A percentile compares a stretch with the other conserved stretches of the same genome.
phyloP scores from a whole-genome alignment of 169 alveolate species.

The Amoebophrya sp. region DNA sequence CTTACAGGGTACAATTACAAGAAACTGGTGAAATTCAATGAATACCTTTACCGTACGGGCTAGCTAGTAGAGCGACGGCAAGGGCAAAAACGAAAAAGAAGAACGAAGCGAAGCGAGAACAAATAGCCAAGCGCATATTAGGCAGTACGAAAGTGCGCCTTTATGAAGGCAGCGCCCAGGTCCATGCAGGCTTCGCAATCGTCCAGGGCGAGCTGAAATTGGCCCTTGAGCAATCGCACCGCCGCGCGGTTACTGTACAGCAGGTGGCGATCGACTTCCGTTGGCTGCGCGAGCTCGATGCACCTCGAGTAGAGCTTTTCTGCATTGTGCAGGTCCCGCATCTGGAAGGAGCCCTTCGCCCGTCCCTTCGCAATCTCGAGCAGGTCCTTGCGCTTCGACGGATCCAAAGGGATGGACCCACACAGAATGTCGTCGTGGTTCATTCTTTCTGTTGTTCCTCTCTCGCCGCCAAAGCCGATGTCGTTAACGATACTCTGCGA shows the following conservation, averaged over 20 bases:
- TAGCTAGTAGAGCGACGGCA: too few species aligned
- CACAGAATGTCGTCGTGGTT: background rate
- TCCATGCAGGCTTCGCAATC: conserved; percentile 2
- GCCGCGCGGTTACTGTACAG: background rate
- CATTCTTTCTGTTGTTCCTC: background rate
- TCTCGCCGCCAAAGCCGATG: too few species aligned
- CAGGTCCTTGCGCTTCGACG: background rate
- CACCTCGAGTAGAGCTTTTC: background rate
- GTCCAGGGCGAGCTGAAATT: background rate
- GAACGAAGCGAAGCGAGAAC: too few species aligned
- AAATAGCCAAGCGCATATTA: background rate
- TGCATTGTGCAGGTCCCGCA: background rate
- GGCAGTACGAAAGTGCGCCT: background rate
- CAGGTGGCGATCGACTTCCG: background rate
- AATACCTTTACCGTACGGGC: too few species aligned
- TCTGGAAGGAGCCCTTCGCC: background rate
- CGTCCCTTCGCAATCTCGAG: background rate
- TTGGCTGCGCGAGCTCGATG: background rate
- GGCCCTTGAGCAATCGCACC: background rate
- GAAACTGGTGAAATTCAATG: too few species aligned
- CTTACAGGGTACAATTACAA: too few species aligned
- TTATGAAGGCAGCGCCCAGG: background rate
- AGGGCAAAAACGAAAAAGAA: too few species aligned
- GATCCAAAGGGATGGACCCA: background rate
- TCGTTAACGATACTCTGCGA: too few species aligned